Percentiles rank a stretch among this genome's conserved stretches.
Evolutionary conservation across 495 filamentous ascomycete species (phyloP).

Genomic region (Tuber melanosporum): DNA sequence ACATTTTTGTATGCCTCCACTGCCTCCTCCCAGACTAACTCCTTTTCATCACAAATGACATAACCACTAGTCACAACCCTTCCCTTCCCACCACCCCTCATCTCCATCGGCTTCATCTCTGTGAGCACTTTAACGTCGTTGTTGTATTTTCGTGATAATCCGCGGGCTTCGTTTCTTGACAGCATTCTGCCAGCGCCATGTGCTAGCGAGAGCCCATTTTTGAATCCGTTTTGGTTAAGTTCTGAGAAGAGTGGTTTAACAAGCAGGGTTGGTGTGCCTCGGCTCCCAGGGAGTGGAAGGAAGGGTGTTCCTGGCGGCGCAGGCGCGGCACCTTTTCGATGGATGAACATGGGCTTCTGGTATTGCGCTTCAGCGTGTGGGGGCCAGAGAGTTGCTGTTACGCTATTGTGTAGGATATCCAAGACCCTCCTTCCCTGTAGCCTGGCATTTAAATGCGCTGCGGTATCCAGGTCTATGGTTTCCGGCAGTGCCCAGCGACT

Average conservation of each 20-base stretch:
- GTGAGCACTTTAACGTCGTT: constrained; percentile 32
- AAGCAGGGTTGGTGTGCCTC: constrained; percentile 44
- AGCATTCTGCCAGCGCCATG: constrained; percentile 44
- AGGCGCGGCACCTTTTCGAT: constrained; percentile 46
- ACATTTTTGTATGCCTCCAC: constrained; percentile 45
- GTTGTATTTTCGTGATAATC: constrained; percentile 26
- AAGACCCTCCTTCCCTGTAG: constrained; percentile 41
- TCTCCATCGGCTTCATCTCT: constrained; percentile 17
- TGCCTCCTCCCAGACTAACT: constrained; percentile 46
- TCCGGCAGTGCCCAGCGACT: constrained; percentile 34
- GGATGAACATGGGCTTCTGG: constrained; percentile 39
- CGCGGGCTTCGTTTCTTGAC: constrained; percentile 41
- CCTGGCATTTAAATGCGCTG: constrained; percentile 18
- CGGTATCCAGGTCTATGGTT: background rate
- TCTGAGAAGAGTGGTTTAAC: constrained; percentile 40
- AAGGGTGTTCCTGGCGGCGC: constrained; percentile 24
- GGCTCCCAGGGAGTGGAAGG: constrained; percentile 44
- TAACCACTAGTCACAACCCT: constrained; percentile 39
- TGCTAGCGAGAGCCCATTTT: constrained; percentile 42
- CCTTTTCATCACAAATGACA: constrained; percentile 45
- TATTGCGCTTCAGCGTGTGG: constrained; percentile 16
- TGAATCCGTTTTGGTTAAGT: constrained; percentile 23
- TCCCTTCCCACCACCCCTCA: constrained; percentile 18
- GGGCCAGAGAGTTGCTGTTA: constrained; percentile 41
- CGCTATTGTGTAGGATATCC: constrained; percentile 45